Conservation (phyloP, 202 grass and related monocot genomes). For the Schoenoplectus tabernaemontani region DNA sequence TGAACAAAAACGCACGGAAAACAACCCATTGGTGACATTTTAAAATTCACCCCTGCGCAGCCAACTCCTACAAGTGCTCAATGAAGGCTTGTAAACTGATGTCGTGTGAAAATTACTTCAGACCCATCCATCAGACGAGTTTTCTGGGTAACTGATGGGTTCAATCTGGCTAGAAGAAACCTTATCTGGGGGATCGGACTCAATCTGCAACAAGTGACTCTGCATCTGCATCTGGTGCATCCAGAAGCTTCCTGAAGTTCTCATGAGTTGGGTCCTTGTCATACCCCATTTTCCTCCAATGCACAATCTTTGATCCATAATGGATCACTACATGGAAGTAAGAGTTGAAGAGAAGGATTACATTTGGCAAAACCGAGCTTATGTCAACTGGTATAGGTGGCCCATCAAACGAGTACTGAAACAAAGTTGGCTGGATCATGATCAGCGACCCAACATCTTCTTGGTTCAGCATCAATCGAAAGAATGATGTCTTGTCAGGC, state of each 20-base stretch:
- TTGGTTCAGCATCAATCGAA: conserved; percentile 85
- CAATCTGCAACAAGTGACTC: conserved; percentile 55
- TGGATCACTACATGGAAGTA: conserved; percentile 94
- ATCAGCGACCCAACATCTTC: conserved; percentile 87
- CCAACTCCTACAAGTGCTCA: conserved; percentile 94
- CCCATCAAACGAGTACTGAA: conserved; percentile 96
- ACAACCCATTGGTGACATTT: neutral
- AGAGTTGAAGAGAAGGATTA: conserved; percentile 96
- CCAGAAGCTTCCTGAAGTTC: conserved; percentile 81
- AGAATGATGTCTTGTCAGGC: conserved; percentile 92
- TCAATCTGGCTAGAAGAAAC: conserved; percentile 80
- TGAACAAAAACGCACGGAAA: neutral
- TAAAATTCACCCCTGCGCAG: conserved; percentile 48
- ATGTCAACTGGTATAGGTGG: conserved; percentile 95
- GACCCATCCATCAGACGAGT: conserved; percentile 74
- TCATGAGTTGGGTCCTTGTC: conserved; percentile 73
- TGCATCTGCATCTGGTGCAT: conserved; percentile 84
- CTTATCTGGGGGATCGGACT: conserved; percentile 70
- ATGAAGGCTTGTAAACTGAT: conserved; percentile 96
- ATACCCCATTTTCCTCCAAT: conserved; percentile 91
- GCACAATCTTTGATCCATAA: conserved; percentile 93
- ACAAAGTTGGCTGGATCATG: conserved; percentile 97
- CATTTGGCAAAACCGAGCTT: conserved; percentile 82
- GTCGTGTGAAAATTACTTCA: conserved; percentile 96
- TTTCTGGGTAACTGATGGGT: conserved; percentile 98